phyloP scores from a whole-genome alignment of 2,329 filamentous ascomycete species.

The Sporothrix dimorphospora region DNA sequence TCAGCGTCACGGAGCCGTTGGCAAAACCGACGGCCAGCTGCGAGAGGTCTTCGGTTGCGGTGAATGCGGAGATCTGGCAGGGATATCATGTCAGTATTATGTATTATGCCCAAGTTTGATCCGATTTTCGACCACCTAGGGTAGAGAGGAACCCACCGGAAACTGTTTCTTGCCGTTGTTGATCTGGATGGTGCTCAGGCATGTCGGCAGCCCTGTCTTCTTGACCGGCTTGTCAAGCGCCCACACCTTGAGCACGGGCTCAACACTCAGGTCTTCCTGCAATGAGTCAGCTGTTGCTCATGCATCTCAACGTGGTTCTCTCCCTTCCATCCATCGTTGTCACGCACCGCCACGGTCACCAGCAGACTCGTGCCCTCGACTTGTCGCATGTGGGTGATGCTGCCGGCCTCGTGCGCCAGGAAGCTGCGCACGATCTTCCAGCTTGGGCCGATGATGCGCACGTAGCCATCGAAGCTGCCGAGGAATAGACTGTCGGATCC shows the following conservation, averaged over 20 bases:
- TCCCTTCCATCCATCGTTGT: background rate
- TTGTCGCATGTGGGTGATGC: slow-evolving; percentile 90
- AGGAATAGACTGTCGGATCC: slow-evolving; percentile 90
- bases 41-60: slow-evolving; percentile 82
- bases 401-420: slow-evolving; percentile 77
- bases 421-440: slow-evolving; percentile 90
- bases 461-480: slow-evolving; percentile 79
- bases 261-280: slow-evolving; percentile 81
- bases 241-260: slow-evolving; percentile 96
- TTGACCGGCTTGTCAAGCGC: slow-evolving; percentile 91
- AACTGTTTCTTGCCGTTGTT: slow-evolving; percentile 92
- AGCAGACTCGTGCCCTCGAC: slow-evolving; percentile 84
- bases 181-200: slow-evolving; percentile 81
- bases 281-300: background rate
- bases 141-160: slow-evolving; percentile 60
- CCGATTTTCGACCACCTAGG: background rate
- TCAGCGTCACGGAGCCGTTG: slow-evolving; percentile 90
- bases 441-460: slow-evolving; percentile 82
- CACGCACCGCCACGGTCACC: slow-evolving; percentile 71
- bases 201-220: slow-evolving; percentile 87
- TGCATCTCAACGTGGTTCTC: no score
- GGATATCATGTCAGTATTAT: background rate
- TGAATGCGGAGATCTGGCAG: slow-evolving; percentile 77
- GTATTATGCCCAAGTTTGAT: background rate
- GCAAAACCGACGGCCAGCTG: slow-evolving; percentile 95